Evolutionary conservation across 2,329 filamentous ascomycete species (phyloP), one percentile per base, ranked within the genome.

Genomic region (Drechslerella dactyloides): DNA sequence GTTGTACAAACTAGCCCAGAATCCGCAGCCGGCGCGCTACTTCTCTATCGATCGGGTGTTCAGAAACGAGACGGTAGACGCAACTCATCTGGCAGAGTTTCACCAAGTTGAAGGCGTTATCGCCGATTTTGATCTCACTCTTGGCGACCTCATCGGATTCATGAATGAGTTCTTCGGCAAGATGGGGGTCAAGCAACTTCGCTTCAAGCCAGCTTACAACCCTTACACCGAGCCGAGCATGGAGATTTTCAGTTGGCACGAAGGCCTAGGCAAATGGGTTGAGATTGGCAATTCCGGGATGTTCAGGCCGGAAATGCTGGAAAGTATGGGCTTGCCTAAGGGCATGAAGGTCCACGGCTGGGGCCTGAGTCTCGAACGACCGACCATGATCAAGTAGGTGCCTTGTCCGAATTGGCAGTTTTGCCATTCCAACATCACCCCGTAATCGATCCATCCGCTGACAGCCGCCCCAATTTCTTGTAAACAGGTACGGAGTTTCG

Each of bases 41-140:
- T 99, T 99, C 84, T 96, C 91, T 73, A 99, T 99, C 79, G 94
- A 99, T 81, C 88, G 94, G 61, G 94, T 99, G 73, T 99, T 99
- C 88, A 87, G 91, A 75, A 99, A 99, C 81, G 94, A 99, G 82
- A 91, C 91, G 1, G 93, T 99, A 68, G 94, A 99, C 78, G 93
- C 93, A 13, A 99, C 94, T 7, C 94, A 99, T 83, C 82, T 99
- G 78, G 93, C 92, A 42, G 94, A 99, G 81, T 99, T 99, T 85
- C 94, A 99, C 82, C 94, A 99, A 80, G 91, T 97, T 35, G 94
- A 99, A 82, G 94, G 94, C 81, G 93, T 99, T 56, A 97, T 99
- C 81, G 94, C 94, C 24, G 94, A 99, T 81, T 97, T 96, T 80
- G 90, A 89, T 37, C 84, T 99, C 74, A 96, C 93, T 0, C 85